Base-by-base conservation (phyloP, 129 eudicot species). In the Pulicaria dysenterica region DNA sequence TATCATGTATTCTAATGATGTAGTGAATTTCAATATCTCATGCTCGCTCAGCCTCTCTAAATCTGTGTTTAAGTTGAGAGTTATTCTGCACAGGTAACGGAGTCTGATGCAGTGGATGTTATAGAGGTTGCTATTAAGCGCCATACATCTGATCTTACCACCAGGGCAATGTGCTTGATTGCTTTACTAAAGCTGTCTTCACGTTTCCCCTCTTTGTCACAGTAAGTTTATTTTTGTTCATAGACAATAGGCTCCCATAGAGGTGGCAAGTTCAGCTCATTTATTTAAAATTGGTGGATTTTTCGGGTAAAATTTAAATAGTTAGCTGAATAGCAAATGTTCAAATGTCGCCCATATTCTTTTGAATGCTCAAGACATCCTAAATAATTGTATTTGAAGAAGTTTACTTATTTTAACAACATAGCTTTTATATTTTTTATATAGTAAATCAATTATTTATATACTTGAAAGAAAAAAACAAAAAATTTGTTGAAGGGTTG, bases 161-260 rank as follows among this genome's bases (percentile, higher is more conserved):
- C 99, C 64, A 85, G 81, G 24, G 91, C 99, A 42, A 94, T 94
- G 97, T 94, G 97, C 83, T 84, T 94, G 85, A 75, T 81, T 79
- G 87, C 99, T 75, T 86, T 94, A 76, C 73, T 94, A 44, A 94
- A 94, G 87, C 86, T 94, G 41, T 94, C 99, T 67, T 88, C 88
- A 41, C 99, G 99, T 64, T 94, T 85, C 69, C 96, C 99, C 49
- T 83, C 99, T 68, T 94, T 83, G 75, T 83, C 99, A 61, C 86
- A 83, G 99, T 94, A 90, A 73, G 99, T 77, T 67, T 49, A 8
- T 14, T 53, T 46, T 36, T 38, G 36, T 79, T 58, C 16, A 76
- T 48, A 38, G 58, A 75, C 8, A 10, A 46, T 36, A 15, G 31
- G 31, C 2, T 24, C 31, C 31, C 1, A 24, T 24, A 24, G 31